Conservation (phyloP, 108 stramenopile species). For the Nitzschia putrida region DNA sequence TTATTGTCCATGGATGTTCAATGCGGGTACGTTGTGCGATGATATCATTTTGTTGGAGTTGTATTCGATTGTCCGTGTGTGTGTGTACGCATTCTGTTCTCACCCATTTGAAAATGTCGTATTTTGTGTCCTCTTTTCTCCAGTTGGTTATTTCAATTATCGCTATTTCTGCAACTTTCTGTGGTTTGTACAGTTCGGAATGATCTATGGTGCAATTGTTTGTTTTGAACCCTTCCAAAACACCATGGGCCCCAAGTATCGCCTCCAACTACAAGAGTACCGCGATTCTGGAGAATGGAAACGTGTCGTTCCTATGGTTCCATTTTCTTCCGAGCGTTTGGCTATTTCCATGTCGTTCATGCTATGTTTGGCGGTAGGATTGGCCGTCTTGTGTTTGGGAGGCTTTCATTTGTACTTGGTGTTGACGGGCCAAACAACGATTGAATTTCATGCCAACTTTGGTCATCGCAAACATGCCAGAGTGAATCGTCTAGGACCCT, state of each 20-base stretch:
- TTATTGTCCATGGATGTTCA: constrained; percentile 97
- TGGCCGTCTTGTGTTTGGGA: constrained; percentile 65
- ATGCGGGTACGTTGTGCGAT: constrained; percentile 43
- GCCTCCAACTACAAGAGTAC: constrained; percentile 41
- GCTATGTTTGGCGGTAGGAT: constrained; percentile 76
- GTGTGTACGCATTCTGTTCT: constrained; percentile 5
- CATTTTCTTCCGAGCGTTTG: constrained; percentile 61
- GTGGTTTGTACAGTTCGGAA: constrained; percentile 64
- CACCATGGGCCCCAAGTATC: constrained; percentile 40
- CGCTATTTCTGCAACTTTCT: constrained; percentile 96
- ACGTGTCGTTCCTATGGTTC: constrained; percentile 51
- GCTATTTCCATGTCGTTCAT: constrained; percentile 78
- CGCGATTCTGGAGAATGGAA: constrained; percentile 30
- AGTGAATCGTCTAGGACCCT: constrained; percentile 29
- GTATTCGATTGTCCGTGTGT: background rate
- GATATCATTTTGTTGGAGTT: background rate
- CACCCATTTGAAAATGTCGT: background rate
- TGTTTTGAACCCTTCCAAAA: constrained; percentile 61
- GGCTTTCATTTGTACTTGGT: constrained; percentile 83
- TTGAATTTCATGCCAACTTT: constrained; percentile 89
- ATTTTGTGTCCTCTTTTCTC: background rate
- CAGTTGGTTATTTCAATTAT: constrained; percentile 96
- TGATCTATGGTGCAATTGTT: constrained; percentile 73
- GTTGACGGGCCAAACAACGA: constrained; percentile 82
- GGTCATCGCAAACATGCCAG: constrained; percentile 44